Conservation (phyloP, 352 stramenopile species). For the Blastocystis sp. region DNA sequence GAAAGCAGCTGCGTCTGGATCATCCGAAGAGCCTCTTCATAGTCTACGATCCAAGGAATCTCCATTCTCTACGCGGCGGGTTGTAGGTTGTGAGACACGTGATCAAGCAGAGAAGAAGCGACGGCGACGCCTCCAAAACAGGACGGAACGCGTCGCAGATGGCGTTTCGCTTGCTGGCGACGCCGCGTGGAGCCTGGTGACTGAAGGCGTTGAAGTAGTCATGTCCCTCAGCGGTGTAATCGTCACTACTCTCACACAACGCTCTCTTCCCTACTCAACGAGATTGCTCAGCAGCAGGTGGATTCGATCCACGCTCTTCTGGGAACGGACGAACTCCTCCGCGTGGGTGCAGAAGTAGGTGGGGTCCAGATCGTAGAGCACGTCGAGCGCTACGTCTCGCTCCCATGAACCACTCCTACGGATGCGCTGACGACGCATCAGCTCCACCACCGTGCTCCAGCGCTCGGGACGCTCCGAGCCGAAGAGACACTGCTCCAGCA, state of each 20-base stretch:
- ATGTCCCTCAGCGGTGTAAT: constrained; percentile 21
- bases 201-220: constrained; percentile 3
- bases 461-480: not conserved
- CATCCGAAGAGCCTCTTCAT: not conserved
- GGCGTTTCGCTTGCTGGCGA: not conserved
- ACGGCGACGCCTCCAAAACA: not conserved
- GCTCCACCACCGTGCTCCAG: constrained; percentile 7
- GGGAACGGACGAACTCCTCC: not conserved
- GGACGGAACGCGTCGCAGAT: constrained; percentile 22
- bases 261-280: not conserved
- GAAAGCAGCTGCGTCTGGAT: not conserved
- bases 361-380: constrained; percentile 40
- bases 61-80: not conserved
- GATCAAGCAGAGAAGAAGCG: not conserved
- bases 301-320: not conserved
- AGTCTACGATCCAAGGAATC: not conserved
- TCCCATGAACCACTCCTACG: not conserved
- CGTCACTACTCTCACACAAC: not conserved
- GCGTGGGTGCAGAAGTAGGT: not conserved
- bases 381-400: constrained; percentile 1
- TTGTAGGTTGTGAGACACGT: constrained; percentile 24
- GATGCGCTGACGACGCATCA: constrained; percentile 52
- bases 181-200: not conserved
- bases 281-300: constrained; percentile 40
- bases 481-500: constrained; percentile 4